A percentile compares a stretch with the other conserved stretches of the same genome.
Evolutionary conservation across 2,329 filamentous ascomycete species (phyloP).

Genomic region (Pseudogymnoascus sp.): DNA sequence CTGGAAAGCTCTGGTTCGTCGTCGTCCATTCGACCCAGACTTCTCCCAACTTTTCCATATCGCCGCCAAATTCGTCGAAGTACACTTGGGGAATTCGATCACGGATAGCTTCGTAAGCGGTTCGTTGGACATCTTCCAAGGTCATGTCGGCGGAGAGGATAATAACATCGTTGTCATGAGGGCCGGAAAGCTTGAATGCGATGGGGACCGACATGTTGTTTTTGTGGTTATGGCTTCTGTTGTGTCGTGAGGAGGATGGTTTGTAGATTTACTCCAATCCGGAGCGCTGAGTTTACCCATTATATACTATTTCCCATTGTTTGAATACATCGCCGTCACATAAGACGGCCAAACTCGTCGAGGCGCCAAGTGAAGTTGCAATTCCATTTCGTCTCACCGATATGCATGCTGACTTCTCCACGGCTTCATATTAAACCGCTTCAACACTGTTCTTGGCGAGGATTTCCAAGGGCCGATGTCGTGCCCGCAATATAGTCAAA

Average conservation of each 20-base stretch:
- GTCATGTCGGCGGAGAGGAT: not conserved
- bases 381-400: not conserved
- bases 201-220: not conserved
- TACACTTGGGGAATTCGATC: not conserved
- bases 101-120: not conserved
- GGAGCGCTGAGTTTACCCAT: not conserved
- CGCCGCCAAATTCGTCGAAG: conserved; percentile 48
- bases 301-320: not conserved
- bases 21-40: conserved; percentile 67
- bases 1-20: conserved; percentile 47
- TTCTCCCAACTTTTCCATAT: conserved; percentile 70
- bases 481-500: not conserved
- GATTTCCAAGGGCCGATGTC: not conserved
- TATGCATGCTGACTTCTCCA: not conserved
- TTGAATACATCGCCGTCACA: not conserved
- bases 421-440: not conserved
- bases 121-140: not conserved
- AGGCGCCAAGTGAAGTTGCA: not conserved
- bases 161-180: not conserved
- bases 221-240: not conserved
- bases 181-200: not conserved
- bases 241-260: not conserved
- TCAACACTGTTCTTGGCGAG: not conserved
- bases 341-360: not conserved
- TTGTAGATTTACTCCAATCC: not conserved